Conservation (phyloP, 2,329 filamentous ascomycete species). For the Hypocreales sp. region DNA sequence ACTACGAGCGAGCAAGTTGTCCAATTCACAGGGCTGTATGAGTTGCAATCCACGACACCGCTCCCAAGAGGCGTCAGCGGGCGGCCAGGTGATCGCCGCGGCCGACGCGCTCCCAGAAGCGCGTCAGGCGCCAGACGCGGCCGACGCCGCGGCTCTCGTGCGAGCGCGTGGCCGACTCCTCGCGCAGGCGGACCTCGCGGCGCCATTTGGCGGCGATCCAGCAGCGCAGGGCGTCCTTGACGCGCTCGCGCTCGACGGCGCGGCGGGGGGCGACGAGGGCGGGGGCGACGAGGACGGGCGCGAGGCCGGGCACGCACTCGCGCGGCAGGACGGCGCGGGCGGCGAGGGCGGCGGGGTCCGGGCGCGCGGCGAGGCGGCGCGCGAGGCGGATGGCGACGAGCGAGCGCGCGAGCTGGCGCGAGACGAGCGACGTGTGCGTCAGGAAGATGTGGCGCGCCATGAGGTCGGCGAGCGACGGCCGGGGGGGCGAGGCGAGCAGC, state of each 20-base stretch:
- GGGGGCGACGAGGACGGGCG: conserved; percentile 33
- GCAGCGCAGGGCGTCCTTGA: conserved; percentile 49
- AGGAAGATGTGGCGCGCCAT: conserved; percentile 51
- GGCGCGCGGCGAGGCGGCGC: conserved; percentile 42
- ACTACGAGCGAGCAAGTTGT: no score
- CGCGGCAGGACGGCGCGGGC: conserved; percentile 47
- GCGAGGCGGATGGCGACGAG: conserved; percentile 51
- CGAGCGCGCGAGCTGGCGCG: conserved; percentile 45
- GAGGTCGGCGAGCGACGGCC: conserved; percentile 45
- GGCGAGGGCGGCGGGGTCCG: conserved; percentile 43
- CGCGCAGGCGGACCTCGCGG: conserved; percentile 32
- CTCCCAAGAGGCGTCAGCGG: no score
- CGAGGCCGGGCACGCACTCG: conserved; percentile 40
- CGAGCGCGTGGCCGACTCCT: conserved; percentile 28
- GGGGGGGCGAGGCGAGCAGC: conserved; percentile 37
- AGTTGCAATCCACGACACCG: no score
- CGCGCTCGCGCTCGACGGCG: conserved; percentile 47
- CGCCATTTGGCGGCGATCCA: conserved; percentile 49
- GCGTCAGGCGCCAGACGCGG: conserved; percentile 43
- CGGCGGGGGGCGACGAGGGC: conserved; percentile 45
- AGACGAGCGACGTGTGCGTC: conserved; percentile 48
- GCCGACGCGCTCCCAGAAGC: conserved; percentile 50
- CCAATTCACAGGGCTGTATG: no score
- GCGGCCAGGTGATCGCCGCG: no score
- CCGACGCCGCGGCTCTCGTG: conserved; percentile 37